phyloP scores from a whole-genome alignment of 257 asterid species.

The Voacanga thouarsii region DNA sequence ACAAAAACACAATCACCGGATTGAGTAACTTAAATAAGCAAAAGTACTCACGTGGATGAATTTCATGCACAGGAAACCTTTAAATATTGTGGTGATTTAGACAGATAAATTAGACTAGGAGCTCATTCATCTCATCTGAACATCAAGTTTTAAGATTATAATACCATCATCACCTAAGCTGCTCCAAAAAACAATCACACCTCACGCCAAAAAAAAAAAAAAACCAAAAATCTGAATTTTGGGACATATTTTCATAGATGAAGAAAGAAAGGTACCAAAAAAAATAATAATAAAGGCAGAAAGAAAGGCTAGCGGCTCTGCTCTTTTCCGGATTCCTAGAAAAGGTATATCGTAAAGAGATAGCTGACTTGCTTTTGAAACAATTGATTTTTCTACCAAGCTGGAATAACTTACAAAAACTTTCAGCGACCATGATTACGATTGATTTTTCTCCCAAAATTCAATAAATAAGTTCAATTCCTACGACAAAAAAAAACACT shows the following conservation, averaged over 20 bases:
- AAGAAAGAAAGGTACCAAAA: neutral
- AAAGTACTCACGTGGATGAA: neutral
- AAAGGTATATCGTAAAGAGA: neutral
- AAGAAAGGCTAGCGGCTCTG: neutral
- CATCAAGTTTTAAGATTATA: neutral
- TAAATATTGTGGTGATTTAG: neutral
- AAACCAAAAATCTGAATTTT: neutral
- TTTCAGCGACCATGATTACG: neutral
- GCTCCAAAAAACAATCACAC: neutral
- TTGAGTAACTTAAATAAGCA: neutral
- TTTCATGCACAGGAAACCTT: slow-evolving; percentile 2
- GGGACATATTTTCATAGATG: neutral
- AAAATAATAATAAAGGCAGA: neutral
- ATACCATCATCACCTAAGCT: neutral
- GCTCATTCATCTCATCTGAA: neutral
- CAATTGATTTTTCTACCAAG: neutral
- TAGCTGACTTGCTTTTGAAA: neutral
- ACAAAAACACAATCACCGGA: neutral
- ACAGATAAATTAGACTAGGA: neutral
- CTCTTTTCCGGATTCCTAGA: neutral
- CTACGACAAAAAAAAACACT: neutral
- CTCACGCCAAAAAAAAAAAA: neutral
- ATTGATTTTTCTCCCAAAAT: neutral
- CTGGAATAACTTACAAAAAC: neutral
- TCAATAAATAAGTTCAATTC: neutral